Evolutionary conservation across 495 filamentous ascomycete species (phyloP).

Genomic region (Penicillium fimorum): DNA sequence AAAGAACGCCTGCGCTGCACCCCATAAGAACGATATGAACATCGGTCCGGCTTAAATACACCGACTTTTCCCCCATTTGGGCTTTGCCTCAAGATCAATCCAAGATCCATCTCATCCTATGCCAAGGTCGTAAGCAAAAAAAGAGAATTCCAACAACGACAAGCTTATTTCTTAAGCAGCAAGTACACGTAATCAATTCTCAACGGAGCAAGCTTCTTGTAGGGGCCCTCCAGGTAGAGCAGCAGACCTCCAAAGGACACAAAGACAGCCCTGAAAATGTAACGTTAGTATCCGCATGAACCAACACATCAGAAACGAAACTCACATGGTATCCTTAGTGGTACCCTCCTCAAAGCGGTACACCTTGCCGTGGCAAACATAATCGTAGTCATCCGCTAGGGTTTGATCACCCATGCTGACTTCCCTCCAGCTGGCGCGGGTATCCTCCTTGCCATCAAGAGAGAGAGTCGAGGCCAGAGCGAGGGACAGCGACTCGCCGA

Average conservation of each 20-base stretch:
- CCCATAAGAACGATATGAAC: conserved; percentile 27
- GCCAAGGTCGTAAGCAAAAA: conserved; percentile 11
- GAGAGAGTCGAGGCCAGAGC: conserved; percentile 80
- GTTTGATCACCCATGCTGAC: conserved; percentile 68
- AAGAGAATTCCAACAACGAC: conserved; percentile 5
- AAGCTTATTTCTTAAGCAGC: conserved; percentile 77
- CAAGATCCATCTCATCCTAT: conserved; percentile 5
- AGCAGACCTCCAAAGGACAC: conserved; percentile 89
- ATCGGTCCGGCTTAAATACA: conserved; percentile 19
- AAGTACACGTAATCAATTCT: conserved; percentile 92
- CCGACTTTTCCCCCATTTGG: conserved; percentile 16
- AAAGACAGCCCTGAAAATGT: conserved; percentile 73
- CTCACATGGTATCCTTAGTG: conserved; percentile 81
- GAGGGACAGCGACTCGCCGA: conserved; percentile 72
- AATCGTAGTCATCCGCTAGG: conserved; percentile 90
- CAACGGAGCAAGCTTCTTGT: conserved; percentile 89
- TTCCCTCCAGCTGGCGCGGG: conserved; percentile 71
- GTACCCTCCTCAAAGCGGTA: conserved; percentile 92
- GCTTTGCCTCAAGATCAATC: neutral
- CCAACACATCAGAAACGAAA: conserved; percentile 8
- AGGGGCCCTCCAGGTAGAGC: conserved; percentile 86
- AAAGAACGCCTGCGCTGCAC: conserved; percentile 36
- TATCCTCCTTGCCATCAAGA: conserved; percentile 76
- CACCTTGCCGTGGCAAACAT: conserved; percentile 96
- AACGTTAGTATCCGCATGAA: neutral